Evolutionary conservation across 371 early-diverging fungal species (phyloP).

Genomic region (Haplosporangium sp.): DNA sequence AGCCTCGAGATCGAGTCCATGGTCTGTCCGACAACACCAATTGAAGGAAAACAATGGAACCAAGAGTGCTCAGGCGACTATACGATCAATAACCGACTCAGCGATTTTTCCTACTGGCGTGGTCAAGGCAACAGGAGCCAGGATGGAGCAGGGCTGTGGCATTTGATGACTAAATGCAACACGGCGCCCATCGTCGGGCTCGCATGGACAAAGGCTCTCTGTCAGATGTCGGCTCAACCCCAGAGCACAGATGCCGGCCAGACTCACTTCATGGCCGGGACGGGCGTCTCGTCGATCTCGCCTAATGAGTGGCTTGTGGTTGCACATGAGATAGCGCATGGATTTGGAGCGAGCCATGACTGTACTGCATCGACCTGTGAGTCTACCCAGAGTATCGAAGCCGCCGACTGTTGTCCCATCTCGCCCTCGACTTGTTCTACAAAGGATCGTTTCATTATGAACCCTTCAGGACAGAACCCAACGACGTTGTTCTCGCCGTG

Average conservation of each 20-base stretch:
- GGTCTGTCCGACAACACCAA: conserved; percentile 62
- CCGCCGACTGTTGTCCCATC: conserved; percentile 71
- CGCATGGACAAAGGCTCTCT: conserved; percentile 87
- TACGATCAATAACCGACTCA: conserved; percentile 80
- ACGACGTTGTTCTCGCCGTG: conserved; percentile 62
- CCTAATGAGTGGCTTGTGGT: conserved; percentile 93
- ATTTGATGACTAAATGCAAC: conserved; percentile 86
- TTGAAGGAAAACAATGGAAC: conserved; percentile 76
- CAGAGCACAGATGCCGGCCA: conserved; percentile 35
- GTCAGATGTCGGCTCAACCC: conserved; percentile 59
- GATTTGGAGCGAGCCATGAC: conserved; percentile 69
- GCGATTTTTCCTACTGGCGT: conserved; percentile 92
- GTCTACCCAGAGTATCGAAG: neutral
- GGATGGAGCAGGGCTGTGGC: conserved; percentile 90
- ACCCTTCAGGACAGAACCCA: conserved; percentile 76
- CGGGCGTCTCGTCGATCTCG: conserved; percentile 86
- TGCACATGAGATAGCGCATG: conserved; percentile 94
- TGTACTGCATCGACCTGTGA: conserved; percentile 13
- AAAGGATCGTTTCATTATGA: conserved; percentile 78
- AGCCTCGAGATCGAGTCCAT: conserved; percentile 75
- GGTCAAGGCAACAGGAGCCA: conserved; percentile 60
- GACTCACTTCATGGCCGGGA: conserved; percentile 67
- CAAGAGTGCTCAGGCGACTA: conserved; percentile 78
- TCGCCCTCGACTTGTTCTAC: conserved; percentile 76
- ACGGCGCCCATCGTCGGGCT: conserved; percentile 88